These are phyloP conservation scores for Thinopyrum obtusiflorum DNA, from an alignment of 202 grass and related monocot species.

Conservation along the genomic window DNA sequence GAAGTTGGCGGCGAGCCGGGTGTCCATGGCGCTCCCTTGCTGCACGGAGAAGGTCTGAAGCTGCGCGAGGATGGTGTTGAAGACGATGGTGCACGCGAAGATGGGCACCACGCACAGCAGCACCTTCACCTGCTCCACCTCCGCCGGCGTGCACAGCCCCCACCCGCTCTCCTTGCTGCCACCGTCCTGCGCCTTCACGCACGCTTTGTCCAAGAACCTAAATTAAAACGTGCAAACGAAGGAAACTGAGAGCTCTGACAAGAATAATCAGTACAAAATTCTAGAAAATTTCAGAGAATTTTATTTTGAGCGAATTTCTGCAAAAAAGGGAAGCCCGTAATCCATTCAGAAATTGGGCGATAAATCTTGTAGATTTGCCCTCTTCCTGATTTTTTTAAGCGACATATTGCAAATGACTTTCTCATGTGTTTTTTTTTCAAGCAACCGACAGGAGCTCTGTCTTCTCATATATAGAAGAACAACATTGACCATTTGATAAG, in stretches of 20 bases:
- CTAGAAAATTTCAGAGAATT: background rate
- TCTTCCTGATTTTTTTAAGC: background rate
- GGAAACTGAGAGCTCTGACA: background rate
- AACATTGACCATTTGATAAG: too few relatives aligned
- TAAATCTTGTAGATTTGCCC: background rate
- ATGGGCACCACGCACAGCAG: constrained; percentile 80
- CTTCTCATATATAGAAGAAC: too few relatives aligned
- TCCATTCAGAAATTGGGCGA: background rate
- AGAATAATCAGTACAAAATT: background rate
- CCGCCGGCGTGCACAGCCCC: constrained; percentile 57
- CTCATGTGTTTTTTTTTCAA: background rate
- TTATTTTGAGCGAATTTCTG: background rate
- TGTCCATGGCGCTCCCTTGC: constrained; percentile 74
- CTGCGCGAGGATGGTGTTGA: constrained; percentile 90
- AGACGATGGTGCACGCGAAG: constrained; percentile 86
- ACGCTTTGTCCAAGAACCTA: constrained; percentile 91
- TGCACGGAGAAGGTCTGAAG: constrained; percentile 96
- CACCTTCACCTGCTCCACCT: constrained; percentile 90
- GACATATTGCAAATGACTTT: background rate
- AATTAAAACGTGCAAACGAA: background rate
- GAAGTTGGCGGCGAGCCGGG: constrained; percentile 49
- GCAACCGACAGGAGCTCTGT: background rate
- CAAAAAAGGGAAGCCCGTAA: background rate
- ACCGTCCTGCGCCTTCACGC: constrained; percentile 48
- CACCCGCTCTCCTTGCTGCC: constrained; percentile 55